Percentiles rank a stretch among this genome's conserved stretches.
These are phyloP conservation scores for Helicosporidium sp. DNA, from an alignment of 139 green algal species.

Conservation along the genomic window DNA sequence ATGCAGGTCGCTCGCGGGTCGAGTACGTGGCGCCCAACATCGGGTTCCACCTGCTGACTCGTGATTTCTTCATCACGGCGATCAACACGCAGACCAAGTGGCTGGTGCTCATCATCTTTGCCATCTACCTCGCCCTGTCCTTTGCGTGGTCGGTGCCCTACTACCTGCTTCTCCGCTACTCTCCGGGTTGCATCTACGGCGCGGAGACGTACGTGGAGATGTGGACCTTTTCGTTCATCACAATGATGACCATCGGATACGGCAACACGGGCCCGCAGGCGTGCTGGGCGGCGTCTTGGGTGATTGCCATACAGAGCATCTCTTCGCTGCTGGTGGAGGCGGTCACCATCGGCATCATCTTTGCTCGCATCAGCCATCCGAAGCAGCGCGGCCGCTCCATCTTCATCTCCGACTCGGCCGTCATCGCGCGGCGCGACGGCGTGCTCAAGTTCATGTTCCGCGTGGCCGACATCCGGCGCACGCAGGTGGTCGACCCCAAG, in stretches of 20 bases:
- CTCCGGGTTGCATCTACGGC: conserved; percentile 16
- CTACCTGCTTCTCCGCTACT: conserved; percentile 15
- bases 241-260: conserved; percentile 21
- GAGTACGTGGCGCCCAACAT: conserved; percentile 14
- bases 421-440: conserved; percentile 56
- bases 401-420: conserved; percentile 56
- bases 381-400: conserved; percentile 63
- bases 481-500: conserved; percentile 25
- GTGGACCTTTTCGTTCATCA: conserved; percentile 16
- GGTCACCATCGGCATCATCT: conserved; percentile 57
- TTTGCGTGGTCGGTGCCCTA: conserved; percentile 20
- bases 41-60: conserved; percentile 12
- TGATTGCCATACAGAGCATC: conserved; percentile 53
- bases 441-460: conserved; percentile 84
- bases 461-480: conserved; percentile 52
- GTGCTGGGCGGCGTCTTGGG: conserved; percentile 38
- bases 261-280: conserved; percentile 44
- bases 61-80: conserved; percentile 47
- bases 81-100: conserved; percentile 24
- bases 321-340: conserved; percentile 45
- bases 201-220: conserved; percentile 22
- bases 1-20: conserved; percentile 12
- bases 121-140: conserved; percentile 23
- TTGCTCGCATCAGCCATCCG: conserved; percentile 56
- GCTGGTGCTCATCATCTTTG: conserved; percentile 14